Conservation (phyloP, 2,329 filamentous ascomycete genomes). For the Nemania diffusa region DNA sequence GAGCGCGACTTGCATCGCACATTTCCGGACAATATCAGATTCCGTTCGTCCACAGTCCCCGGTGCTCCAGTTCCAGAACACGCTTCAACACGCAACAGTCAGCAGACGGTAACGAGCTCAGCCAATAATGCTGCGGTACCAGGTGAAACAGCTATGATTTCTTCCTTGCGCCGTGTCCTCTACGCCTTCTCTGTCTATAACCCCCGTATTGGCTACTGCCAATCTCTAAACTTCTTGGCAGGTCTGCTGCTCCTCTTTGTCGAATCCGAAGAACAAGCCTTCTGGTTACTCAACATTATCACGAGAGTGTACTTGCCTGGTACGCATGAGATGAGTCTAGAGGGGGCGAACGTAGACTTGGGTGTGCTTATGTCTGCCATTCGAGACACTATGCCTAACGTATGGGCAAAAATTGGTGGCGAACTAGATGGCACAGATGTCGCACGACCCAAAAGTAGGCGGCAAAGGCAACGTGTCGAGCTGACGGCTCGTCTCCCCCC, state of each 20-base stretch:
- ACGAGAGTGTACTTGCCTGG: constrained; percentile 88
- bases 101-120: constrained; percentile 51
- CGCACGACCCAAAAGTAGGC: constrained; percentile 53
- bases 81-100: constrained; percentile 51
- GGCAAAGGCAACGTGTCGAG: constrained; percentile 54
- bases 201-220: constrained; percentile 92
- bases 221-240: constrained; percentile 94
- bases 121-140: constrained; percentile 45
- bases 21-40: constrained; percentile 92
- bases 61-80: constrained; percentile 48
- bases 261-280: constrained; percentile 86
- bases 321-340: constrained; percentile 89
- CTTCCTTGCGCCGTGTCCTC: constrained; percentile 83
- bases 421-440: constrained; percentile 68
- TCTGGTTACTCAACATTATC: constrained; percentile 93
- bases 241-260: constrained; percentile 91
- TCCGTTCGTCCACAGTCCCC: constrained; percentile 69
- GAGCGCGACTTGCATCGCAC: constrained; percentile 93
- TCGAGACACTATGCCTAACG: constrained; percentile 80
- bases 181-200: constrained; percentile 93
- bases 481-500: constrained; percentile 75
- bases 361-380: constrained; percentile 91
- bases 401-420: constrained; percentile 89
- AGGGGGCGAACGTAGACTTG: constrained; percentile 92
- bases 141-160: constrained; percentile 79